Evolutionary conservation across 768 basidiomycete genomes (phyloP).

Genomic region (Scleroderma bovista): DNA sequence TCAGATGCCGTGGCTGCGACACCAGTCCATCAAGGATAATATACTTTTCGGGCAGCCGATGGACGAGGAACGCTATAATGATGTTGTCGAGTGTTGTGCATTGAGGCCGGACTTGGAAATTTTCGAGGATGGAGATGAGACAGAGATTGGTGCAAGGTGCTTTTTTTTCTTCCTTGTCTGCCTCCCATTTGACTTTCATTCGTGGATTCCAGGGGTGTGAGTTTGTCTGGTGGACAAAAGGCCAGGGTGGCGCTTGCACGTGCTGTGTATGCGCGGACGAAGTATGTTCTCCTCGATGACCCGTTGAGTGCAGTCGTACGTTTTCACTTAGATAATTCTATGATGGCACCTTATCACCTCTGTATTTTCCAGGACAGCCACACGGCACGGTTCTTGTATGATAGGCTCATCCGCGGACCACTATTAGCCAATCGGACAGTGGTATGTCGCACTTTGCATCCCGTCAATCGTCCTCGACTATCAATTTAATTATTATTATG

Average conservation of each 20-base stretch:
- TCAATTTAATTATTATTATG: no score
- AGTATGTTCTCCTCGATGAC: constrained; percentile 73
- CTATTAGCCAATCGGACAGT: constrained; percentile 69
- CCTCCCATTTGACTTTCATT: background rate
- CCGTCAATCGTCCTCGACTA: background rate
- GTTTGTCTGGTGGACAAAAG: constrained; percentile 79
- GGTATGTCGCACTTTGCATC: constrained; percentile 25
- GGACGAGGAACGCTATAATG: constrained; percentile 68
- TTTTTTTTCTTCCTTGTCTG: constrained; percentile 9
- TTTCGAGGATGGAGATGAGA: constrained; percentile 80
- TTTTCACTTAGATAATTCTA: constrained; percentile 3
- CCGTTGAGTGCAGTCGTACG: constrained; percentile 77
- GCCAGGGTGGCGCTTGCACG: constrained; percentile 80
- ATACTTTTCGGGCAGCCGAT: constrained; percentile 71
- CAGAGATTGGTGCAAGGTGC: constrained; percentile 73
- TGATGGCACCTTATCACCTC: background rate
- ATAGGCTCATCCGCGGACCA: constrained; percentile 60
- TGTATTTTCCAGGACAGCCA: constrained; percentile 53
- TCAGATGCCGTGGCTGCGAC: constrained; percentile 65
- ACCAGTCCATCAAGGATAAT: constrained; percentile 74
- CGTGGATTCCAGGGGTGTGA: constrained; percentile 48
- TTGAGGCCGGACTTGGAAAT: constrained; percentile 75
- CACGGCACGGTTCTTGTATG: constrained; percentile 58
- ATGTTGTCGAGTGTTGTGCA: constrained; percentile 81
- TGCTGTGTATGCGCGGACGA: constrained; percentile 70